Base-by-base conservation (phyloP, 331 rosid species). In the Erythrophleum ivorense region DNA sequence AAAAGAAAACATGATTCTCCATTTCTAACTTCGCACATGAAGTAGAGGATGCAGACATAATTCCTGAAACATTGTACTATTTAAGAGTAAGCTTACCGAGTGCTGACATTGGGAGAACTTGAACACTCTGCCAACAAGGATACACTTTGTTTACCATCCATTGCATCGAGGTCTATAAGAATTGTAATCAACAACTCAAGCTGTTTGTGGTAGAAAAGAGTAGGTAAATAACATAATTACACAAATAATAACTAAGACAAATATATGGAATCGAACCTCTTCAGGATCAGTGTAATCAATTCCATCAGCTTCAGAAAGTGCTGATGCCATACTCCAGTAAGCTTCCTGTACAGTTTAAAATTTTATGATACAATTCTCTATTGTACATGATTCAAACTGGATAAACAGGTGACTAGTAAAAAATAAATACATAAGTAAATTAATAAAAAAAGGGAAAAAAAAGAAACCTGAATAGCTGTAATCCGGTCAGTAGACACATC, bases 291-390 rank as follows among this genome's bases (percentile, higher is more conserved):
- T 91, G 84, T 91, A 95, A 84, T 95, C 98, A 66, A 95, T 86
- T 84, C 98, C 99, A 90, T 95, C 98, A 52, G 97, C 99, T 89
- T 91, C 97, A 53, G 91, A 95, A 70, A 95, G 93, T 34, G 96
- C 98, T 53, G 97, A 89, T 19, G 97, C 97, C 96, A 95, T 91
- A 82, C 94, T 93, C 94, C 93, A 88, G 91, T 95, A 93, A 71
- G 95, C 97, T 85, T 95, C 99, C 98, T 95, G 87, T 73, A 81
- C 70, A 60, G 45, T 40, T 73, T 6, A 59, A 79, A 84, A 79
- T 49, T 33, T 80, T 10, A 49, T 45, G 65, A 45, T 34, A 49
- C 65, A 59, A 85, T 18, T 81, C 76, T 60, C 82, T 71, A 75
- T 38, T 79, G 46, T 73, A 79, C 71, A 7, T 33, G 66, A 70